Percentiles rank a stretch among this genome's conserved stretches.
Conservation (phyloP, 345 rosid species). For the Leavenworthia alabamica region DNA sequence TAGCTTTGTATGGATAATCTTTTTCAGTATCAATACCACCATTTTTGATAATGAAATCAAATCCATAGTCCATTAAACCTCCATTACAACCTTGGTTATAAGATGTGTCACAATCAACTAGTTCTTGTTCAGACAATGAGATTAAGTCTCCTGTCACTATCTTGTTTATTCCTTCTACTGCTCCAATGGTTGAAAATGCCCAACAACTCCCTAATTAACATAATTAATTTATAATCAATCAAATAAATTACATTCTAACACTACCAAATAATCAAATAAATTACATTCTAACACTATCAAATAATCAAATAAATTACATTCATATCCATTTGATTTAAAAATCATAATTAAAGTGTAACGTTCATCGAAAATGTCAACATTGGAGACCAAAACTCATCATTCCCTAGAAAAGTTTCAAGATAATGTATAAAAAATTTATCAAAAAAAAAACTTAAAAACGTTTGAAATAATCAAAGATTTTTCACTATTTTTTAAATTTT, state of each 20-base stretch:
- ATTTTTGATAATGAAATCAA: conserved; percentile 76
- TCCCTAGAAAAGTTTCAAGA: not conserved
- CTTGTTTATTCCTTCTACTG: conserved; percentile 90
- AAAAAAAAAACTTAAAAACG: not conserved
- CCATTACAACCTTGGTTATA: conserved; percentile 89
- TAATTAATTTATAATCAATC: not conserved
- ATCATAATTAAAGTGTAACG: not conserved
- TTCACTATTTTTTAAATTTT: not conserved
- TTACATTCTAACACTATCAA: not conserved
- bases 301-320: not conserved
- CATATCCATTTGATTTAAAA: not conserved
- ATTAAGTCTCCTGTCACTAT: conserved; percentile 72
- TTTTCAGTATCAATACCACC: conserved; percentile 80
- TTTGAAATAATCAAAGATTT: not conserved
- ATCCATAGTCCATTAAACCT: conserved; percentile 90
- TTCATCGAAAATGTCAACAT: conserved; percentile 12
- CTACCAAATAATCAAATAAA: not conserved
- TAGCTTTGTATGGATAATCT: conserved; percentile 73
- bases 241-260: not conserved
- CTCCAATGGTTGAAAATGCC: conserved; percentile 88
- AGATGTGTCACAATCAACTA: conserved; percentile 75
- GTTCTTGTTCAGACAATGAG: conserved; percentile 80
- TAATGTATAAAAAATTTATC: not conserved
- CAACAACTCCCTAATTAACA: conserved; percentile 75
- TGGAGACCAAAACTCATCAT: conserved; percentile 3